These are phyloP conservation scores for Ogataea populi-albae DNA, from an alignment of 805 yeast species.

Conservation along the genomic window DNA sequence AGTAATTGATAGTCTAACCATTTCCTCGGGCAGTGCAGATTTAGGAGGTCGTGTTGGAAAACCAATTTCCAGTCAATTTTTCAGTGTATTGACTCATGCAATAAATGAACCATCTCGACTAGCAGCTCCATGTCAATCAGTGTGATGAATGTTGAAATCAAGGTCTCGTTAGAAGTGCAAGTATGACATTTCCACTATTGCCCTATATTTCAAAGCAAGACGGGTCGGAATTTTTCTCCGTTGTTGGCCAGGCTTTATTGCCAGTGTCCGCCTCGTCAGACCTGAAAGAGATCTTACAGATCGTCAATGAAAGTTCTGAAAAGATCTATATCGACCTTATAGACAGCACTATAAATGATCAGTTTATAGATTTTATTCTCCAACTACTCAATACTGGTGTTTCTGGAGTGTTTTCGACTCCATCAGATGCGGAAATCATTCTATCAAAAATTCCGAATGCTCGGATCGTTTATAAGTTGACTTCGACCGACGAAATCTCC, in stretches of 20 bases:
- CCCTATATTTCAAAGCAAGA: slow-evolving; percentile 24
- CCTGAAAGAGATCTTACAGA: slow-evolving; percentile 14
- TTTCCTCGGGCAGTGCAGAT: too few species aligned
- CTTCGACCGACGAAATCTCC: slow-evolving; percentile 16
- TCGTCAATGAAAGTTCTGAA: slow-evolving; percentile 15
- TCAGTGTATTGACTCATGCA: too few species aligned
- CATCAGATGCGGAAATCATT: slow-evolving; percentile 18
- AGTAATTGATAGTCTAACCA: too few species aligned
- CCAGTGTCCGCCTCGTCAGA: slow-evolving; percentile 15
- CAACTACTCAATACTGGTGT: slow-evolving; percentile 33
- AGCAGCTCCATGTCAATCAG: too few species aligned
- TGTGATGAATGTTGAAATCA: not conserved
- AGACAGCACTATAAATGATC: slow-evolving; percentile 15
- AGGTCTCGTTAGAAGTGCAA: not conserved
- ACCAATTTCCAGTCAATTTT: too few species aligned
- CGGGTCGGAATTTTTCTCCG: slow-evolving; percentile 17
- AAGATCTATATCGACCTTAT: slow-evolving; percentile 28
- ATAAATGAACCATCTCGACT: too few species aligned
- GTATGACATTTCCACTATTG: slow-evolving; percentile 34
- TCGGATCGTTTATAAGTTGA: slow-evolving; percentile 28
- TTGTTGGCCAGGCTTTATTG: slow-evolving; percentile 31
- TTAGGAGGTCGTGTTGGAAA: too few species aligned
- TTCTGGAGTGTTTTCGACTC: slow-evolving; percentile 23
- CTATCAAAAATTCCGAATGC: slow-evolving; percentile 33
- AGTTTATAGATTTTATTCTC: slow-evolving; percentile 19